A percentile compares a stretch with the other conserved stretches of the same genome.
Conservation (phyloP, 2,329 filamentous ascomycete genomes). For the Fonsecaea multimorphosa region DNA sequence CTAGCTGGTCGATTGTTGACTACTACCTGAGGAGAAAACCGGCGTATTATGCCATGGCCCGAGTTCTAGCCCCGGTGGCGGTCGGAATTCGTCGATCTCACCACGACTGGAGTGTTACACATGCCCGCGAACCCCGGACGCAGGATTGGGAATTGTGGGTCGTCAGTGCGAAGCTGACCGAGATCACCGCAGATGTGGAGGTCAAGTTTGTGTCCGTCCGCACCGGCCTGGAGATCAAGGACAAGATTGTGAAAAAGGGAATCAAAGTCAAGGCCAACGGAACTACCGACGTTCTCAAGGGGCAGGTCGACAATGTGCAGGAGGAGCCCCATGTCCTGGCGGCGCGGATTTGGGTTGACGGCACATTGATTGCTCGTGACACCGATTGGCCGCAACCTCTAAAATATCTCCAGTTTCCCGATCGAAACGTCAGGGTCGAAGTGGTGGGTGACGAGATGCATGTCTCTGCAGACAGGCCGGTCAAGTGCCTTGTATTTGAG, state of each 20-base stretch:
- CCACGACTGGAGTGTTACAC: constrained; percentile 65
- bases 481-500: constrained; percentile 67
- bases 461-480: constrained; percentile 58
- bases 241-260: constrained; percentile 55
- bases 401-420: constrained; percentile 62
- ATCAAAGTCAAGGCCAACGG: constrained; percentile 60
- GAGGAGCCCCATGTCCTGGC: constrained; percentile 62
- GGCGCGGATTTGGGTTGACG: constrained; percentile 60
- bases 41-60: constrained; percentile 66
- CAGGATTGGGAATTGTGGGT: constrained; percentile 64
- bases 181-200: constrained; percentile 46
- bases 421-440: constrained; percentile 58
- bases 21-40: constrained; percentile 67
- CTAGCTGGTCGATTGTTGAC: constrained; percentile 67
- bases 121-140: constrained; percentile 60
- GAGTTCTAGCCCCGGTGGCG: constrained; percentile 63
- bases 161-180: constrained; percentile 55
- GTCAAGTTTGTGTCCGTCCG: constrained; percentile 60
- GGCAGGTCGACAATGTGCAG: constrained; percentile 54
- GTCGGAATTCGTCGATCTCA: constrained; percentile 64
- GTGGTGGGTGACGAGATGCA: constrained; percentile 49
- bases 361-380: constrained; percentile 59
- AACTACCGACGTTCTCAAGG: constrained; percentile 60
- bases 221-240: constrained; percentile 61
- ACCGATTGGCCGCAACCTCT: constrained; percentile 67